Conservation (phyloP, 106 monocot species). For the Apostasia shenzhenica region DNA sequence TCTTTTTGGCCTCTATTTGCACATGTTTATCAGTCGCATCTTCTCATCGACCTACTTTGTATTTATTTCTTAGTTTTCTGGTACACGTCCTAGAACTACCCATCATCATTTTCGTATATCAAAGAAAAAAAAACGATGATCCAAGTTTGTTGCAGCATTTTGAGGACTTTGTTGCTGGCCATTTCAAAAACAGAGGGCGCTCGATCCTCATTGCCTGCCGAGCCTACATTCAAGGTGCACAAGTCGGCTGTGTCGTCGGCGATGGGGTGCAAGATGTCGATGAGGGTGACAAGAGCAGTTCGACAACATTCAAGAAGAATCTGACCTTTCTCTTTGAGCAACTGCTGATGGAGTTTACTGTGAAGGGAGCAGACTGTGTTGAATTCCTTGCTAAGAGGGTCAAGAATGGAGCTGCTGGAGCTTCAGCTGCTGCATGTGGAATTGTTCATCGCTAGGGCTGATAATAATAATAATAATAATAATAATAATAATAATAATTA, state of each 20-base stretch:
- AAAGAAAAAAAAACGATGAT: too few relatives aligned
- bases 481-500: too few relatives aligned
- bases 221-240: constrained; percentile 14
- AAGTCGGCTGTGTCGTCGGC: constrained; percentile 8
- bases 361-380: constrained; percentile 11
- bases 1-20: too few relatives aligned
- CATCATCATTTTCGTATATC: too few relatives aligned
- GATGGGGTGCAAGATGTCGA: constrained; percentile 9
- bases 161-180: constrained; percentile 12
- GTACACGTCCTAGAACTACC: too few relatives aligned
- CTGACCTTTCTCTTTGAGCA: constrained; percentile 8
- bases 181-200: constrained; percentile 10
- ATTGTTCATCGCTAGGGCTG: too few relatives aligned
- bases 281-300: neutral
- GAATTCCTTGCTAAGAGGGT: constrained; percentile 9
- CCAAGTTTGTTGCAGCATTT: constrained; percentile 13
- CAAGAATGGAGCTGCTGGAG: constrained; percentile 6
- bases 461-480: too few relatives aligned
- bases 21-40: too few relatives aligned
- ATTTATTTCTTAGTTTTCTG: too few relatives aligned
- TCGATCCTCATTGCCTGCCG: constrained; percentile 14
- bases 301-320: neutral
- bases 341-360: constrained; percentile 8
- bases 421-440: neutral
- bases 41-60: too few relatives aligned